Base-by-base conservation (phyloP, 1,139 yeast species). In the Pichia sp. region DNA sequence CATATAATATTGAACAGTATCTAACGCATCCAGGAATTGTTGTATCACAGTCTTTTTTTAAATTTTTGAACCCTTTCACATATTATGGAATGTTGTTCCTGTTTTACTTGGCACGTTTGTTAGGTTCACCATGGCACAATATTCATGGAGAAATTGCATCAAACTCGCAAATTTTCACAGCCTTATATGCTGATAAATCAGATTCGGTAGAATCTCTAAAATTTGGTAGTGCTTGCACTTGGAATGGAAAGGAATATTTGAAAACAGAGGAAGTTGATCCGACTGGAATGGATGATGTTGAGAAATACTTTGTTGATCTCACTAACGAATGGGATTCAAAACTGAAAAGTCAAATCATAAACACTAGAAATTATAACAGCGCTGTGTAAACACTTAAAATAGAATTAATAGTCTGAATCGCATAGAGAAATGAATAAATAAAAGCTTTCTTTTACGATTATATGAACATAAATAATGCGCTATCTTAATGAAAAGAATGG, bases 1-100 rank as follows among this genome's bases (percentile, higher is more conserved):
- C 72, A 11, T 56, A 71, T 45, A 82, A 79, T 1, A 76, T 92
- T 42, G 68, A 68, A 39, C 90, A 85, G 57, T 86, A 84, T 64
- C 68, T 92, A 39, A 80, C 85, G 6, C 97, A 92, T 52, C 99
- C 99, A 0, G 99, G 99, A 16, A 86, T 94, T 34, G 88, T 94
- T 64, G 81, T 84, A 31, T 84, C 95, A 48, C 82, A 82, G 51
- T 83, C 95, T 3, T 86, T 85, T 56, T 80, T 77, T 59, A 77
- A 85, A 49, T 84, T 75, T 53, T 72, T 94, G 61, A 87, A 87
- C 59, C 64, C 83, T 7, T 70, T 88, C 61, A 81, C 95, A 1
- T 85, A 79, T 59, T 79, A 84, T 52, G 95, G 95, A 8, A 92
- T 92, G 97, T 60, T 88, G 51, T 52, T 79, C 41, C 68, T 88